Base-by-base conservation (phyloP, 306 rosid genomes). In the Sechiopsis laciniata region DNA sequence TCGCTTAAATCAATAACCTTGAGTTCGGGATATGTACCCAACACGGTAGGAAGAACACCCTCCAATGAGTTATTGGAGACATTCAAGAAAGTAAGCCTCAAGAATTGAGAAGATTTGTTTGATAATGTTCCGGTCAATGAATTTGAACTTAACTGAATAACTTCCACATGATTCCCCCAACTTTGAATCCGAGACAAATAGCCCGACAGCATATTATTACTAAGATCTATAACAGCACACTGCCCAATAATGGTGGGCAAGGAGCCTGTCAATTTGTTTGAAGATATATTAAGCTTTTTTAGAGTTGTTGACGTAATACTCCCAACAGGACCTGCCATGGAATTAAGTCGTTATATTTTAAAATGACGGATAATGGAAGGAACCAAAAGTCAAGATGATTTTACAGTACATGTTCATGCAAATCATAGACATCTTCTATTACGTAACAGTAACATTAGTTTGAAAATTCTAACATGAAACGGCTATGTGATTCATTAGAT, bases 111-210 rank as follows among this genome's bases (percentile, higher is more conserved):
- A 68, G 88, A 85, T 78, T 82, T 73, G 12, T 84, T 77, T 32
- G 88, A 83, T 20, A 88, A 81, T 60, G 78, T 81, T 80, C 95
- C 96, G 6, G 72, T 77, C 78, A 90, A 75, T 7, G 80, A 82
- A 82, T 90, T 90, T 48, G 85, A 82, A 77, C 88, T 87, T 55
- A 90, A 73, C 82, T 84, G 85, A 80, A 90, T 79, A 57, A 87
- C 85, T 82, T 90, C 90, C 7, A 88, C 85, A 81, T 88, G 82
- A 80, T 88, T 88, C 45, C 95, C 95, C 96, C 96, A 90, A 80
- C 82, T 77, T 67, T 66, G 83, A 75, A 88, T 84, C 84, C 88
- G 84, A 26, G 90, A 85, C 71, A 90, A 20, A 74, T 87, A 71
- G 56, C 92, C 95, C 0, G 85, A 87, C 37, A 90, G 78, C 79